Conservation (phyloP, 441 rosid genomes). For the Adansonia gregorii region DNA sequence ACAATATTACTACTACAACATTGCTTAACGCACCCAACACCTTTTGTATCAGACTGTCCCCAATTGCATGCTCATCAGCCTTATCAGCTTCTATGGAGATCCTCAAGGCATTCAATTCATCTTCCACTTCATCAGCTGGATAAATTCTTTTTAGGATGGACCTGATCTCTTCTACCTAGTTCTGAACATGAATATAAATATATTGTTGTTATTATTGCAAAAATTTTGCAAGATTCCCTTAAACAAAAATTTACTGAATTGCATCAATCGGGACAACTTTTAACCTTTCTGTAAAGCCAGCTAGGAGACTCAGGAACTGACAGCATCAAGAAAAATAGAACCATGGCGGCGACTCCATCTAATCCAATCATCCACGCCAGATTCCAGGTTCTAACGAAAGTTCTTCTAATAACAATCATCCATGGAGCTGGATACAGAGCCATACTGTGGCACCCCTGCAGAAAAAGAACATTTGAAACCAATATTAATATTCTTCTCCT, state of each 20-base stretch:
- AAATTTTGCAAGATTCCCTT: neutral
- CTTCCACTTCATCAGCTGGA: slow-evolving; percentile 63
- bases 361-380: slow-evolving; percentile 95
- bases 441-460: slow-evolving; percentile 71
- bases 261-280: neutral
- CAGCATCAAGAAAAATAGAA: slow-evolving; percentile 70
- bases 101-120: slow-evolving; percentile 55
- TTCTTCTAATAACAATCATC: slow-evolving; percentile 65
- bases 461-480: slow-evolving; percentile 63
- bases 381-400: slow-evolving; percentile 67
- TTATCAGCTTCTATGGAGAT: slow-evolving; percentile 62
- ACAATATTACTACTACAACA: slow-evolving; percentile 33
- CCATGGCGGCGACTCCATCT: slow-evolving; percentile 63
- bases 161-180: slow-evolving; percentile 60
- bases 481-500: slow-evolving; percentile 65
- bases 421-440: slow-evolving; percentile 65
- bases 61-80: slow-evolving; percentile 50
- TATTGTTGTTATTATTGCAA: neutral
- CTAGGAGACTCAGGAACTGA: slow-evolving; percentile 86
- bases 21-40: slow-evolving; percentile 56
- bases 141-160: slow-evolving; percentile 64
- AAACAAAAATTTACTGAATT: neutral
- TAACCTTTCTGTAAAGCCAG: slow-evolving; percentile 62
- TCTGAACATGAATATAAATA: slow-evolving; percentile 29
- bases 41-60: slow-evolving; percentile 49